These are phyloP conservation scores for Vitellaria paradoxa DNA, from an alignment of 179 eudicot species.

Conservation along the genomic window DNA sequence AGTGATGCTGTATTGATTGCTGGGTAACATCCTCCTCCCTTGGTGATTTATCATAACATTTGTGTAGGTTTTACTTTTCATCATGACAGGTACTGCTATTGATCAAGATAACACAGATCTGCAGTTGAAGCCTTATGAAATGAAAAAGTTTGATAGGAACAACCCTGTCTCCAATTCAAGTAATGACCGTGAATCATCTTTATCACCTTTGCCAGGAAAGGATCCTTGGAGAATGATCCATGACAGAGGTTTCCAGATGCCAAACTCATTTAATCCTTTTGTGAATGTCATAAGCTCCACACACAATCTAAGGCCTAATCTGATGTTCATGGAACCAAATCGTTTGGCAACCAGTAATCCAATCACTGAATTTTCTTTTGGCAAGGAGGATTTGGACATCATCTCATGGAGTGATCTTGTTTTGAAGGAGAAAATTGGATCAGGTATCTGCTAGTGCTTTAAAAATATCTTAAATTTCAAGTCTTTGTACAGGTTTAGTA, in stretches of 20 bases:
- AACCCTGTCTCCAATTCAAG: slow-evolving; percentile 4
- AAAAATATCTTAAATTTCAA: not conserved
- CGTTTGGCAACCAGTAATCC: slow-evolving; percentile 8
- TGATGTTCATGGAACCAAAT: not conserved
- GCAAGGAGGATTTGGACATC: slow-evolving; percentile 48
- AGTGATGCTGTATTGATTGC: not conserved
- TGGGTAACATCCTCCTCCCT: not conserved
- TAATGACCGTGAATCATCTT: slow-evolving; percentile 8
- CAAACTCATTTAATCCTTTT: slow-evolving; percentile 2
- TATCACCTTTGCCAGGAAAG: slow-evolving; percentile 11
- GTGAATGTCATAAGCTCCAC: slow-evolving; percentile 5
- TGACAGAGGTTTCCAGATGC: not conserved
- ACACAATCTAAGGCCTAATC: not conserved
- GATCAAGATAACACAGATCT: slow-evolving; percentile 1
- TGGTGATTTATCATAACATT: not conserved
- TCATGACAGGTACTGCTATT: slow-evolving; percentile 12
- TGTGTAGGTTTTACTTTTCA: not conserved
- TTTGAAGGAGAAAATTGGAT: slow-evolving; percentile 63
- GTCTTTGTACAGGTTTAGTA: not conserved
- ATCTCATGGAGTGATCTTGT: slow-evolving; percentile 65
- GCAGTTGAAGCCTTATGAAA: not conserved
- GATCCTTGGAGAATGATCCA: not conserved
- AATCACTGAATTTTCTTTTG: slow-evolving; percentile 35
- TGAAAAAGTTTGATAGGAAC: slow-evolving; percentile 6
- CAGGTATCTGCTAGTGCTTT: slow-evolving; percentile 35